These are phyloP conservation scores for Onygena corvina DNA, from an alignment of 2,329 filamentous ascomycete genomes.

Conservation along the genomic window DNA sequence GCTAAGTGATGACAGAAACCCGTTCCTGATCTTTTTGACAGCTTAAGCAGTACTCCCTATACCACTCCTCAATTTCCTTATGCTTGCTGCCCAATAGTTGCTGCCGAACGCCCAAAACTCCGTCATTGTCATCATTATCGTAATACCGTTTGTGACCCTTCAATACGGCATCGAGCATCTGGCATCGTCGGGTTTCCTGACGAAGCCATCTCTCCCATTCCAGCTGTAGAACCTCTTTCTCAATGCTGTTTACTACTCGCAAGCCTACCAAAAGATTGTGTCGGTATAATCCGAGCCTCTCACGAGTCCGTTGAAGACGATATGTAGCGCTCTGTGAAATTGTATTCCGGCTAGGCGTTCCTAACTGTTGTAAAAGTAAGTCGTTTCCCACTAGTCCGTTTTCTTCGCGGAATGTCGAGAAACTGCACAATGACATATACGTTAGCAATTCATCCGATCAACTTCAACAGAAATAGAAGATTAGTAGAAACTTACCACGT, in stretches of 20 bases:
- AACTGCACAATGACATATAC: slow-evolving; percentile 15
- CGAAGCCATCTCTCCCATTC: slow-evolving; percentile 91
- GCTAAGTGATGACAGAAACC: slow-evolving; percentile 2
- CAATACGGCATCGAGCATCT: slow-evolving; percentile 45
- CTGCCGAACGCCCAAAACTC: slow-evolving; percentile 20
- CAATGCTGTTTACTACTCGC: slow-evolving; percentile 77
- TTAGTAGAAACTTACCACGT: slow-evolving; percentile 21
- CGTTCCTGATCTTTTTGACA: slow-evolving; percentile 39
- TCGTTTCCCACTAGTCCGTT: slow-evolving; percentile 22
- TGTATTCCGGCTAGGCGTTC: slow-evolving; percentile 19
- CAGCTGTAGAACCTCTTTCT: slow-evolving; percentile 69
- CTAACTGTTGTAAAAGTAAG: slow-evolving; percentile 20
- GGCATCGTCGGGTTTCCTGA: slow-evolving; percentile 66
- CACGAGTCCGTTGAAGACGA: slow-evolving; percentile 65
- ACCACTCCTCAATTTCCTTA: slow-evolving; percentile 43
- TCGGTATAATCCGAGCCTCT: slow-evolving; percentile 69
- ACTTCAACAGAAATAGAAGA: neutral
- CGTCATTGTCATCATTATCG: slow-evolving; percentile 17
- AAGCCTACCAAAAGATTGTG: slow-evolving; percentile 87
- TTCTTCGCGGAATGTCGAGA: slow-evolving; percentile 35
- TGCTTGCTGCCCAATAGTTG: slow-evolving; percentile 26
- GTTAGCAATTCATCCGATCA: neutral
- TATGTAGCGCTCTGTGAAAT: slow-evolving; percentile 31
- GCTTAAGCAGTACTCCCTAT: slow-evolving; percentile 51
- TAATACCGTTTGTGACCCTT: slow-evolving; percentile 17